Evolutionary conservation across 2,329 filamentous ascomycete genomes (phyloP).

Genomic region (Didymella pomorum): DNA sequence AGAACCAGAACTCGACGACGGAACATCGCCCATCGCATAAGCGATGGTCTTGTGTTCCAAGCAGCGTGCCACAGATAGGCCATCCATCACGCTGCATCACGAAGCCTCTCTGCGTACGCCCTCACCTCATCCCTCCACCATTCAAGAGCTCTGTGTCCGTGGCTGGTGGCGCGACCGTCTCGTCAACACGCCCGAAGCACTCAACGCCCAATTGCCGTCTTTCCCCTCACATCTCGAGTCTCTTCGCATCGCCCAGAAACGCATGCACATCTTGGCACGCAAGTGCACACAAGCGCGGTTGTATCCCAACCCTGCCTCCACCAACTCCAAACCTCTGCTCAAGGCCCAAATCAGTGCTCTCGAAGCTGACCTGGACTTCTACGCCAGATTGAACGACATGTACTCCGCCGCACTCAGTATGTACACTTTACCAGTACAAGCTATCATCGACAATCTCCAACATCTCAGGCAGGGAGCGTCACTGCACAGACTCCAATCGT

Average conservation of each 20-base stretch:
- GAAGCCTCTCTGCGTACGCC: not conserved
- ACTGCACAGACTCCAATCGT: not conserved
- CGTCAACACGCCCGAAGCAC: not conserved
- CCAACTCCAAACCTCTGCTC: not conserved
- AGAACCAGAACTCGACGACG: not conserved
- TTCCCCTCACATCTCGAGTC: not conserved
- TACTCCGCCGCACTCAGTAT: not conserved
- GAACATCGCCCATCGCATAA: not conserved
- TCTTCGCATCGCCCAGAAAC: not conserved
- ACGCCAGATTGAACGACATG: not conserved
- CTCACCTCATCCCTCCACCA: too few relatives aligned
- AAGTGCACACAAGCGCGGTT: not conserved
- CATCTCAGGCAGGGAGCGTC: not conserved
- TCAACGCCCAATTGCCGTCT: not conserved
- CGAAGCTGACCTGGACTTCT: not conserved
- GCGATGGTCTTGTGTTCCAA: not conserved
- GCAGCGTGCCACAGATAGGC: not conserved
- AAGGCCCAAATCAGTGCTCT: not conserved
- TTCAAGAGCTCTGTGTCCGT: not conserved
- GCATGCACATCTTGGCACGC: not conserved
- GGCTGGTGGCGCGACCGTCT: not conserved
- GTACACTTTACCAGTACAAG: not conserved
- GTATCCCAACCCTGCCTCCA: slow-evolving; percentile 1
- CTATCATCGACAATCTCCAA: not conserved
- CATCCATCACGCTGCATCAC: not conserved